Base-by-base conservation (phyloP, 116 monocot genomes). In the Trichopus zeylanicus region DNA sequence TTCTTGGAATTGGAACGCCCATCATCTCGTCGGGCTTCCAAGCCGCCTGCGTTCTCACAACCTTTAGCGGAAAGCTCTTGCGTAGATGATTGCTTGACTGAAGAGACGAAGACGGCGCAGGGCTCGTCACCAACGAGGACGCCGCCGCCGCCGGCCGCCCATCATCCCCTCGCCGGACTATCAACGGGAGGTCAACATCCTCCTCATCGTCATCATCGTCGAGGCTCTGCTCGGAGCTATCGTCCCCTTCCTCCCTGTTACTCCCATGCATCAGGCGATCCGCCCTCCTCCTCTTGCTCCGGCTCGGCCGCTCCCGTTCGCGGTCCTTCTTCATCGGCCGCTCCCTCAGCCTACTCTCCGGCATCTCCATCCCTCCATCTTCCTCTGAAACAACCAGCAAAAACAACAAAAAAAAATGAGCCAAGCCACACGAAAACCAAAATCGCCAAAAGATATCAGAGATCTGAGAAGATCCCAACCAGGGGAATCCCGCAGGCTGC, bases 11-110 rank as follows among this genome's bases (percentile, higher is more conserved):
- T 0, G 81, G 60, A 22, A 86, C 82, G 10, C 93, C 93, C 29
- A 97, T 84, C 79, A 97, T 85, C 74, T 97, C 97, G 3, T 79
- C 66, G 7, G 62, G 83, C 55, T 82, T 87, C 87, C 84, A 84
- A 11, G 63, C 51, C 19, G 71, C 29, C 27, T 83, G 73, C 19
- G 77, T 38, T 57, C 81, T 72, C 30, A 68, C 62, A 16, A 62
- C 54, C 64, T 78, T 81, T 15, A 62, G 19, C 29, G 84, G 74
- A 25, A 80, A 46, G 46, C 74, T 80, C 48, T 82, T 90, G 56
- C 87, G 73, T 42, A 74, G 71, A 26, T 70, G 71, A 32, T 57
- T 28, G 35, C 26, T 53, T 60, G 48, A 34, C 46, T 46, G 32
- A 21, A 37, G 48, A n/a, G n/a, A n/a, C 26, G 62, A 30, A 1